Base-by-base conservation (phyloP, 164 flowering plant species). In the Kingdonia uniflora region DNA sequence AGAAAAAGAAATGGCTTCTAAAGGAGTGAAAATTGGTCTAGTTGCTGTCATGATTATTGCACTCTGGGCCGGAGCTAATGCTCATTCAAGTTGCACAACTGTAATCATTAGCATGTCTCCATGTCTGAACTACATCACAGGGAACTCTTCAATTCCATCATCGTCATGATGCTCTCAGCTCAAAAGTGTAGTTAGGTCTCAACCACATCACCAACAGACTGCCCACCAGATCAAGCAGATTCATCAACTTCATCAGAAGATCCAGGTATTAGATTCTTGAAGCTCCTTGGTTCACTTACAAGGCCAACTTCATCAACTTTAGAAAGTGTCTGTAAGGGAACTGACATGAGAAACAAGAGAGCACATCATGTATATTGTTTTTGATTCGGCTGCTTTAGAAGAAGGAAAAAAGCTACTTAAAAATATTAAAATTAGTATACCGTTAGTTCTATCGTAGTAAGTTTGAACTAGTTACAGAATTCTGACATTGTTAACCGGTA, bases 131-230 rank as follows among this genome's bases (percentile, higher is more conserved):
- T 87, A 78, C 71, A 72, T 87, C 11, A 57, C 76, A 0, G 92
- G 87, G 25, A 87, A 77, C 67, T 65, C 89, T 6, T 73, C 87
- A 10, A 61, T 76, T 23, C 92, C 92, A 1, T 69, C 82, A 11
- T 48, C 80, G 2, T 61, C 68, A 0, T 87, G 96, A 74, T 84
- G 92, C 75, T 38, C 78, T 1, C 89, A 79, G 70, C 87, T 87
- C 6, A 56, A 77, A 13, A 72, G 43, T 24, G 84, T 82, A 13
- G 87, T 82, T 26, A 58, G 62, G 13, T 66, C 84, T 0, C 69
- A 72, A 42, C 79, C 86, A 63, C 67, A 52, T 75, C 82, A 59
- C 79, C 84, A 37, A 64, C 71, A 5, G 65, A 23, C 50, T 69
- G 79, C n/a, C n/a, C 82, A 8, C 33, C 73, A 16, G 73, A 50